These are phyloP conservation scores for Aegilops tauschii DNA, from an alignment of 176 grass and related monocot species.

Conservation along the genomic window DNA sequence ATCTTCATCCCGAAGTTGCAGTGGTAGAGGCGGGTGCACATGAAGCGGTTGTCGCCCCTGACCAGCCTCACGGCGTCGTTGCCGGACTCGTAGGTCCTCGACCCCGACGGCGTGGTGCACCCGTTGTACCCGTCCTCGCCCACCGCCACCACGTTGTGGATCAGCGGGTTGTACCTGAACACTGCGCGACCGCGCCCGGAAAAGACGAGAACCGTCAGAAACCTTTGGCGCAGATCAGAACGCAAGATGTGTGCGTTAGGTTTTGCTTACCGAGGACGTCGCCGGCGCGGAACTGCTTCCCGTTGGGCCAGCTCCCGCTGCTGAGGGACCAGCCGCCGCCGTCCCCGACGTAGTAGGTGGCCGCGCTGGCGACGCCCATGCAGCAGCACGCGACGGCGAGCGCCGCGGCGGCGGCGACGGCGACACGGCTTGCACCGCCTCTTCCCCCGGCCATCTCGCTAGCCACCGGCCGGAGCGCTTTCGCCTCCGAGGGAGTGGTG, in stretches of 20 bases:
- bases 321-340: constrained; percentile 49
- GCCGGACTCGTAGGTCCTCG: constrained; percentile 39
- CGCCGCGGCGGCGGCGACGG: constrained; percentile 9
- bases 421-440: constrained; percentile 12
- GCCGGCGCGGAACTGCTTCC: constrained; percentile 65
- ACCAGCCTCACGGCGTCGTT: constrained; percentile 34
- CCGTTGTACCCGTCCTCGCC: constrained; percentile 37
- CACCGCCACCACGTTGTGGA: constrained; percentile 65
- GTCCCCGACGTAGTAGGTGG: constrained; percentile 66
- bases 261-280: constrained; percentile 20
- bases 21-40: constrained; percentile 42
- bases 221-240: not conserved
- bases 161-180: constrained; percentile 52
- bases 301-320: constrained; percentile 53
- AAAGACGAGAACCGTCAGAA: not conserved
- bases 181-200: constrained; percentile 2
- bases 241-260: not conserved
- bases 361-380: not conserved
- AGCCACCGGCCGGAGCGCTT: not conserved
- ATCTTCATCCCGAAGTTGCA: constrained; percentile 58
- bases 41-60: constrained; percentile 51
- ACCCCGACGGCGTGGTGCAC: constrained; percentile 32
- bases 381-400: constrained; percentile 8
- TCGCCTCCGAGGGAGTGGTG: not conserved
- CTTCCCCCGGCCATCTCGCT: constrained; percentile 38